These are phyloP conservation scores for Penicillium sp. DNA, from an alignment of 2,329 filamentous ascomycete genomes.

Conservation along the genomic window DNA sequence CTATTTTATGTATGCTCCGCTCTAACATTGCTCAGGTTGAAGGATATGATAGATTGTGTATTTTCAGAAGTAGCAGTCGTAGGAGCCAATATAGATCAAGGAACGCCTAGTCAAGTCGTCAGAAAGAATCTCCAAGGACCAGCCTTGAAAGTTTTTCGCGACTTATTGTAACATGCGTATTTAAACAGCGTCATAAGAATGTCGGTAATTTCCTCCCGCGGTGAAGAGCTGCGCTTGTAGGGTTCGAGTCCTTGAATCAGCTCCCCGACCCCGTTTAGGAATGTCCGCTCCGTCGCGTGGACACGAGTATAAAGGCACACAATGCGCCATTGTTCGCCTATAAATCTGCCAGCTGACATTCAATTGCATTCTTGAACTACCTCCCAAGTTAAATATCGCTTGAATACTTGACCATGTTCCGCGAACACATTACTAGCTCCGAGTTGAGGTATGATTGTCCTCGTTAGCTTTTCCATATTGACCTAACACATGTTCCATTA, in stretches of 20 bases:
- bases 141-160: not conserved
- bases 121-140: not conserved
- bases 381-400: not conserved
- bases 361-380: not conserved
- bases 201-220: not conserved
- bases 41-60: not conserved
- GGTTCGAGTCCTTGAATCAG: not conserved
- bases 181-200: conserved; percentile 1
- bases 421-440: not conserved
- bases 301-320: not conserved
- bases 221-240: not conserved
- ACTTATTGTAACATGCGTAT: not conserved
- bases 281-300: conserved; percentile 3
- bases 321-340: not conserved
- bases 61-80: not conserved
- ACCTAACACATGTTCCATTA: not conserved
- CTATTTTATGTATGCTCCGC: not conserved
- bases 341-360: not conserved
- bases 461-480: not conserved
- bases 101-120: not conserved
- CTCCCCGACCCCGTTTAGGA: conserved; percentile 9
- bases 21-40: not conserved
- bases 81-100: not conserved
- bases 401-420: not conserved
- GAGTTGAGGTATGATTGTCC: not conserved